Percentiles rank a stretch among this genome's conserved stretches.
phyloP scores from a whole-genome alignment of 495 filamentous ascomycete species.

The Penicillium samsonianum region DNA sequence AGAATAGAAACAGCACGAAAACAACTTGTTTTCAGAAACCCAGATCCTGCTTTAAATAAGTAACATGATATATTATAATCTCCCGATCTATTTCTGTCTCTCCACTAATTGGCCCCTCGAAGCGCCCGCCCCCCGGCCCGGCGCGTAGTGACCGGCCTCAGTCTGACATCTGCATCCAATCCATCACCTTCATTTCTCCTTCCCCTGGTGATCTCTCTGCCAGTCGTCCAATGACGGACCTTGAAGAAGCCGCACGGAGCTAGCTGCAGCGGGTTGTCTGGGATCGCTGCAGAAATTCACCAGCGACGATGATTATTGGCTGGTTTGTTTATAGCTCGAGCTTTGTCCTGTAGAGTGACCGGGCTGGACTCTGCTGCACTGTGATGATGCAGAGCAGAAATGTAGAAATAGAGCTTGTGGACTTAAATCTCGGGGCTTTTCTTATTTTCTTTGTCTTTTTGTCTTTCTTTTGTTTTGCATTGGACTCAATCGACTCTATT shows the following conservation, averaged over 20 bases:
- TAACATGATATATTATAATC: too few species aligned
- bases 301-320: conserved; percentile 7
- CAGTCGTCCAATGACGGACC: conserved; percentile 14
- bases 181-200: not conserved
- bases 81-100: conserved; percentile 5
- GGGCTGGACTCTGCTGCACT: conserved; percentile 3
- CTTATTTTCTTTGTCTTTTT: conserved; percentile 5
- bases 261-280: conserved; percentile 20
- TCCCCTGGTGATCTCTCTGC: conserved; percentile 19
- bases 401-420: conserved; percentile 15
- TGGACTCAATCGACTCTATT: conserved; percentile 9
- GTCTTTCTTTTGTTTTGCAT: conserved; percentile 10
- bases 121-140: conserved; percentile 23
- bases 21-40: not conserved
- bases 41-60: not conserved
- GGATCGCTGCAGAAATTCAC: conserved; percentile 18
- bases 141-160: conserved; percentile 28
- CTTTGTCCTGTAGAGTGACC: conserved; percentile 10
- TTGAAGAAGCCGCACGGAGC: not conserved
- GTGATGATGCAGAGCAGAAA: not conserved
- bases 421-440: not conserved
- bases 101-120: conserved; percentile 10
- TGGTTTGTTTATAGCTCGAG: conserved; percentile 11
- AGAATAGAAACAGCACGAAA: not conserved
- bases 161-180: conserved; percentile 14